Conservation (phyloP, 2,329 filamentous ascomycete species). For the Bimuria novae-zelandiae region DNA sequence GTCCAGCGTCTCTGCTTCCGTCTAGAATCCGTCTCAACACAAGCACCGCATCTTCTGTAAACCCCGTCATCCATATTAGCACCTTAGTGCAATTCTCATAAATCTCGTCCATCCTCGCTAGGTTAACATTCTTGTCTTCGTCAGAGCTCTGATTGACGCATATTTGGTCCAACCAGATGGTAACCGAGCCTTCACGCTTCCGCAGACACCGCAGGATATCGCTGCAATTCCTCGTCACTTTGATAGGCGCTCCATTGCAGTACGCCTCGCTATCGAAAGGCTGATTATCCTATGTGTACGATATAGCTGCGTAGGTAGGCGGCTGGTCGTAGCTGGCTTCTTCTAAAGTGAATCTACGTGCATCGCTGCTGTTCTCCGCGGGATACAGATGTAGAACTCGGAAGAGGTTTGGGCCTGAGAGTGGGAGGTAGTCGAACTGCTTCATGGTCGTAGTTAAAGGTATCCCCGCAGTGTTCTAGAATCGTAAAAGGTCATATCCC, state of each 20-base stretch:
- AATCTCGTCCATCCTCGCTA: not conserved
- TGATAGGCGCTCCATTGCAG: not conserved
- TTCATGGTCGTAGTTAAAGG: not conserved
- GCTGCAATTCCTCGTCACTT: not conserved
- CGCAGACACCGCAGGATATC: not conserved
- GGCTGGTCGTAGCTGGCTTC: not conserved
- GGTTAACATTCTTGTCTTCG: not conserved
- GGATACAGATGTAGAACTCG: not conserved
- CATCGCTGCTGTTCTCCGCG: not conserved
- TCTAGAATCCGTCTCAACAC: not conserved
- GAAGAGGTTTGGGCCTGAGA: not conserved
- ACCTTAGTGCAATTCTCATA: not conserved
- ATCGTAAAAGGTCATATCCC: too few species aligned
- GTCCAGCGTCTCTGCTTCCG: not conserved
- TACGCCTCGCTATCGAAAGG: not conserved
- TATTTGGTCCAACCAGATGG: not conserved
- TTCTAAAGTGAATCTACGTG: not conserved
- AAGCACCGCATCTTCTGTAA: not conserved
- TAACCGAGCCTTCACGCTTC: not conserved
- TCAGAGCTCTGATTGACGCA: not conserved
- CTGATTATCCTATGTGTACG: not conserved
- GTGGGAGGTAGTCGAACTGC: not conserved
- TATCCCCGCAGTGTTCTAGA: too few species aligned
- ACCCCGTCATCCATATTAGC: not conserved
- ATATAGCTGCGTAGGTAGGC: not conserved